These are phyloP conservation scores for Gentiana straminea DNA, from an alignment of 257 asterid species.

Conservation along the genomic window DNA sequence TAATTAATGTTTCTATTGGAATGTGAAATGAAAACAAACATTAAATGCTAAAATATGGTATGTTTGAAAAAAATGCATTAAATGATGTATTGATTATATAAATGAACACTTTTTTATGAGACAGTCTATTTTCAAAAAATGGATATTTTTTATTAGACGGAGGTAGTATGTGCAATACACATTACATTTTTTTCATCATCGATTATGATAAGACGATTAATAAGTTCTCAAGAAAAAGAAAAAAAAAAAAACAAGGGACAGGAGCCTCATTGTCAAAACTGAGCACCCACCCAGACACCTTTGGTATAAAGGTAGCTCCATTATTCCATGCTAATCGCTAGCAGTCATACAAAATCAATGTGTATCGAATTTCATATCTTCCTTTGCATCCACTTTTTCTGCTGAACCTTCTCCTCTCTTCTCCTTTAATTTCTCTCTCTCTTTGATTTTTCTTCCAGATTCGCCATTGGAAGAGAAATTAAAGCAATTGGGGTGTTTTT, in stretches of 20 bases:
- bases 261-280: constrained; percentile 10
- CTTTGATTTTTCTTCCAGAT: neutral
- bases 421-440: constrained; percentile 6
- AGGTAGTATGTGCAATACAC: neutral
- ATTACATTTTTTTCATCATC: too few relatives aligned
- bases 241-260: neutral
- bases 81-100: too few relatives aligned
- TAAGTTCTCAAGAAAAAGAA: neutral
- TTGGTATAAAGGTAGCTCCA: constrained; percentile 2
- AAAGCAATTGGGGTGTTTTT: neutral
- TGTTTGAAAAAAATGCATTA: too few relatives aligned
- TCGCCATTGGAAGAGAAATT: constrained; percentile 2
- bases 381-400: constrained; percentile 22
- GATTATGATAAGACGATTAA: neutral
- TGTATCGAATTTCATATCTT: constrained; percentile 37
- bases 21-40: too few relatives aligned
- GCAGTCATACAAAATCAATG: constrained; percentile 14
- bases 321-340: constrained; percentile 20
- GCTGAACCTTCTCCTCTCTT: constrained; percentile 14
- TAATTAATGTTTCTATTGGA: too few relatives aligned
- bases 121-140: neutral
- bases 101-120: too few relatives aligned
- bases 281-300: neutral
- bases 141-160: too few relatives aligned
- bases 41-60: too few relatives aligned